Conservation (phyloP, 768 basidiomycete genomes). For the Suillus alpinus region DNA sequence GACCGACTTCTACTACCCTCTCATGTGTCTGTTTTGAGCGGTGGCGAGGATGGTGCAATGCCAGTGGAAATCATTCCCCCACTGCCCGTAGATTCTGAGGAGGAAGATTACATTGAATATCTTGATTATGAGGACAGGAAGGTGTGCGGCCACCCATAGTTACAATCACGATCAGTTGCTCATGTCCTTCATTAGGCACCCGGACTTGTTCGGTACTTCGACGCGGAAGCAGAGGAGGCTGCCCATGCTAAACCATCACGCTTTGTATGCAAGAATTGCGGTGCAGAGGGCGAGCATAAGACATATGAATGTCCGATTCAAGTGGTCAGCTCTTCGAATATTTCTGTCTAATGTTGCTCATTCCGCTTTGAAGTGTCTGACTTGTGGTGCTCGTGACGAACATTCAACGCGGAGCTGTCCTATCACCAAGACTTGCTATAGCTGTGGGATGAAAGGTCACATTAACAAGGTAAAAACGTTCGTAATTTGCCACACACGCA, state of each 20-base stretch:
- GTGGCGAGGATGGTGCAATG: constrained; percentile 23
- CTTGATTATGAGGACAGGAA: constrained; percentile 68
- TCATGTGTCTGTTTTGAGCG: constrained; percentile 61
- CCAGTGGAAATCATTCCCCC: constrained; percentile 48
- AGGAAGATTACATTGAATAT: constrained; percentile 73
- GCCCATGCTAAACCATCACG: constrained; percentile 39
- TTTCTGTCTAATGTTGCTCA: not conserved
- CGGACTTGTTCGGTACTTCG: constrained; percentile 62
- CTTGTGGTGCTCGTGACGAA: constrained; percentile 78
- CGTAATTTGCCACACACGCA: not conserved
- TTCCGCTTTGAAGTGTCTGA: constrained; percentile 55
- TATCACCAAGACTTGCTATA: constrained; percentile 76
- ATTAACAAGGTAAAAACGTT: constrained; percentile 51
- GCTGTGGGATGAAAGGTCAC: constrained; percentile 83
- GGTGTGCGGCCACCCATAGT: constrained; percentile 33
- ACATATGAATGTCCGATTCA: constrained; percentile 65
- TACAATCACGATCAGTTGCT: not conserved
- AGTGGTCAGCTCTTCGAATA: constrained; percentile 50
- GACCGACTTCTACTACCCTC: constrained; percentile 55
- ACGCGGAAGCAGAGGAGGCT: constrained; percentile 41
- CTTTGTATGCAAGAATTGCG: constrained; percentile 74
- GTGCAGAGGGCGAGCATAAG: constrained; percentile 69
- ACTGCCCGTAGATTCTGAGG: constrained; percentile 42
- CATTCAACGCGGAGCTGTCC: constrained; percentile 77
- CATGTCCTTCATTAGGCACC: constrained; percentile 37